Evolutionary conservation across 2,329 filamentous ascomycete genomes (phyloP), one percentile per base, ranked within the genome.

Genomic region (Helicocarpus griseus): DNA sequence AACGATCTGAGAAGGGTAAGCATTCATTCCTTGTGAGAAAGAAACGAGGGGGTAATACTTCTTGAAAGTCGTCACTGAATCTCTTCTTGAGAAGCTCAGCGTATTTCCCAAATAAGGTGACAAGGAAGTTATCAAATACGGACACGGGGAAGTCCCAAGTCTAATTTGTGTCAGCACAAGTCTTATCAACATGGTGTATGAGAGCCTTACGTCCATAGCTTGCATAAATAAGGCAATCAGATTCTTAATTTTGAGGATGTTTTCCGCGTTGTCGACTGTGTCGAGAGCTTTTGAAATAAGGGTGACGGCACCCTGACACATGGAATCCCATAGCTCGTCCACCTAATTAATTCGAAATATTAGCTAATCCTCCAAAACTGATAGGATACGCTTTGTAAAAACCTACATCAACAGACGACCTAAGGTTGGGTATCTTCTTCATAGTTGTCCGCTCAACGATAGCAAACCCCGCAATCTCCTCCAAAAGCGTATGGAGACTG

Each of bases 301-400:
- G 7, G 78, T 79, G 58, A 97, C 89, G 0, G 88, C 85, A 41
- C 85, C 83, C 62, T 90, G 87, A 64, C 91, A 97, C 87, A 97
- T 93, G 0, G 90, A 96, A 62, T 97, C 91, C 93, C 93, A 98
- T 2, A 98, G 74, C 69, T 97, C 93, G 63, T 98, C 93, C n/a
- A 96, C 83, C 86, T 90, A 57, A 28, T 55, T 56, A 49, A 21
- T 21, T 4, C 5, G 17, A 40, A 11, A 22, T 26, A 56, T 58
- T 55, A 55, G 50, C 44, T 51, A 36, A 44, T 35, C 44, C n/a
- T 11, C 4, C 19, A 39, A n/a, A 13, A 22, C 21, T n/a, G 39
- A 31, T 39, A 24, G 36, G 6, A 38, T 9, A 40, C 17, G 22
- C 19, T 19, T 40, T 22, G 17, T 2, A 22, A 8, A 54, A 41